Conservation (phyloP, 345 rosid species). For the Bretschneidera sinensis region DNA sequence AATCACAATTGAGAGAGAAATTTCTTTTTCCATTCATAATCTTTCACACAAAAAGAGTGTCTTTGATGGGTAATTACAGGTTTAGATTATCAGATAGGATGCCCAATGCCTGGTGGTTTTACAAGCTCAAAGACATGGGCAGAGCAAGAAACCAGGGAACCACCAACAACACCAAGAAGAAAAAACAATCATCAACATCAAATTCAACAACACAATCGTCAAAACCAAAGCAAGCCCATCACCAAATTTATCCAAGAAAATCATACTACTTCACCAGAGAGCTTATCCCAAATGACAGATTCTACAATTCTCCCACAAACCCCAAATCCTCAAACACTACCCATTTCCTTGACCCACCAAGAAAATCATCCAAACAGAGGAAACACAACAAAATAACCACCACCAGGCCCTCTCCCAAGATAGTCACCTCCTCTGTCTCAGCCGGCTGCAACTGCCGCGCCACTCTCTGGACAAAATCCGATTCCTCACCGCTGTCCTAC, state of each 20-base stretch:
- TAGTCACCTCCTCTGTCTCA: constrained; percentile 36
- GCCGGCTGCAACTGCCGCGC: constrained; percentile 36
- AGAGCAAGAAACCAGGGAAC: constrained; percentile 22
- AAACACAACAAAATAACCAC: constrained; percentile 14
- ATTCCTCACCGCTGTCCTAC: constrained; percentile 25
- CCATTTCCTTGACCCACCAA: constrained; percentile 25
- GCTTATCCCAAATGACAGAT: constrained; percentile 21
- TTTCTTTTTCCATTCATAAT: too few species aligned
- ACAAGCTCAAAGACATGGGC: constrained; percentile 68
- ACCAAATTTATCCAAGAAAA: constrained; percentile 55
- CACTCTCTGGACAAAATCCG: constrained; percentile 24
- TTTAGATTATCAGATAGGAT: constrained; percentile 72
- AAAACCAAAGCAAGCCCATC: constrained; percentile 28
- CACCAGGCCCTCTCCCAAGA: constrained; percentile 18
- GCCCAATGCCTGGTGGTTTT: constrained; percentile 83
- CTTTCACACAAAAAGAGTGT: too few species aligned
- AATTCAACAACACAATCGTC: constrained; percentile 24
- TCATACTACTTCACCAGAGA: constrained; percentile 62
- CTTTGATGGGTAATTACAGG: constrained; percentile 64
- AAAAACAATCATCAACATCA: constrained; percentile 18
- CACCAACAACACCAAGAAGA: constrained; percentile 7
- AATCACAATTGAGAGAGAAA: too few species aligned
- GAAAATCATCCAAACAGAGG: constrained; percentile 32
- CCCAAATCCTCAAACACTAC: constrained; percentile 16
- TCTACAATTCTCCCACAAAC: constrained; percentile 21